A percentile compares a stretch with the other conserved stretches of the same genome.
These are phyloP conservation scores for Euphorbia lathyris DNA, from an alignment of 345 rosid species.

Conservation along the genomic window DNA sequence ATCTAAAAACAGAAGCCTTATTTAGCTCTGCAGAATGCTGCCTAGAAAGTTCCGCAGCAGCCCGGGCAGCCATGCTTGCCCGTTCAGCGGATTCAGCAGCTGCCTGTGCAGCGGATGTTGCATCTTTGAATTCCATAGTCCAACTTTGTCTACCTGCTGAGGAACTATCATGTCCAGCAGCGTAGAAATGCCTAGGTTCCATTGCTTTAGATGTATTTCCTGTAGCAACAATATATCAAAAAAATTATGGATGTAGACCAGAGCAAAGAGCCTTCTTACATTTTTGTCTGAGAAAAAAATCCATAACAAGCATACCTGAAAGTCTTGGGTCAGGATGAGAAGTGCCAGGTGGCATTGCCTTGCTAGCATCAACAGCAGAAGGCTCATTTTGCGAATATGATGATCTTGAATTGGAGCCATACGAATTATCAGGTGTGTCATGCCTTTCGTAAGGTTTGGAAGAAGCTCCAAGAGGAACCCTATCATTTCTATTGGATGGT, in stretches of 20 bases:
- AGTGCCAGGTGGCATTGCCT: conserved; percentile 18
- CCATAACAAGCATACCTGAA: conserved; percentile 33
- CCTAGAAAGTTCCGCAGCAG: conserved; percentile 88
- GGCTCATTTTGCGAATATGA: conserved; percentile 33
- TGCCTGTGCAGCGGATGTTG: conserved; percentile 83
- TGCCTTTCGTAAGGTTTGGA: conserved; percentile 31
- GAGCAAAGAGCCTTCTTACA: neutral
- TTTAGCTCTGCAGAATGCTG: conserved; percentile 40
- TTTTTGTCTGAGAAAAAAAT: neutral
- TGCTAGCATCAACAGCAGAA: conserved; percentile 19
- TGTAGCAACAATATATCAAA: conserved; percentile 24
- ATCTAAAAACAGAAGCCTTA: conserved; percentile 25
- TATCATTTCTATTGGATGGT: neutral
- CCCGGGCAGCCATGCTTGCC: conserved; percentile 94
- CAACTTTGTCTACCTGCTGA: conserved; percentile 37
- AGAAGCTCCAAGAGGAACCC: conserved; percentile 35
- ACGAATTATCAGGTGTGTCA: conserved; percentile 24
- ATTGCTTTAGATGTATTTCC: conserved; percentile 39
- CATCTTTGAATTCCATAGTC: conserved; percentile 77
- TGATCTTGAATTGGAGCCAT: conserved; percentile 33
- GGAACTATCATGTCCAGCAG: conserved; percentile 27
- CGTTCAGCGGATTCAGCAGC: conserved; percentile 98
- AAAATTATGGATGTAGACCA: conserved; percentile 6
- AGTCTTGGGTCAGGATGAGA: conserved; percentile 33
- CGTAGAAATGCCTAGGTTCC: conserved; percentile 40